These are phyloP conservation scores for Cladobotryum protrusum DNA, from an alignment of 2,329 filamentous ascomycete species.

Conservation along the genomic window DNA sequence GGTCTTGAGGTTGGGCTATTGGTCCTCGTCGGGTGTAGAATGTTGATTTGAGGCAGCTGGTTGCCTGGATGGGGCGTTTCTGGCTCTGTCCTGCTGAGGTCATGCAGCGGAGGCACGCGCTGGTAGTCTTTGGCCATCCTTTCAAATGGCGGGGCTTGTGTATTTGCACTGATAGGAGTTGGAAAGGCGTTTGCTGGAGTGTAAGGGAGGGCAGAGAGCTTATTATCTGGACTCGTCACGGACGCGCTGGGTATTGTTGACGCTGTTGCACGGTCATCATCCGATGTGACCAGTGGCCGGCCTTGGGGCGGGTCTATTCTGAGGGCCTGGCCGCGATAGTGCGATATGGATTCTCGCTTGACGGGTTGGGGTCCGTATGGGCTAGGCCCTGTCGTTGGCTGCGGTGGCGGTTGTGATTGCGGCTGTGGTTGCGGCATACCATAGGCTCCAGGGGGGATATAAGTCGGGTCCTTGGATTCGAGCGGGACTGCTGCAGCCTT, in stretches of 20 bases:
- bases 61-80: conserved; percentile 47
- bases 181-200: conserved; percentile 51
- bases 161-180: conserved; percentile 56
- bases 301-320: conserved; percentile 59
- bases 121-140: conserved; percentile 53
- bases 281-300: conserved; percentile 43
- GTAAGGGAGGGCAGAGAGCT: conserved; percentile 53
- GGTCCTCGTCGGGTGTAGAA: conserved; percentile 45
- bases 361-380: conserved; percentile 30
- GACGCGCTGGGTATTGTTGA: conserved; percentile 55
- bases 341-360: conserved; percentile 52
- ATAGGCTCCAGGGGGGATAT: conserved; percentile 56
- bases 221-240: conserved; percentile 53
- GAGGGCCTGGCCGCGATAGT: conserved; percentile 55
- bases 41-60: conserved; percentile 51
- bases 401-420: conserved; percentile 6
- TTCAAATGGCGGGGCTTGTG: conserved; percentile 37
- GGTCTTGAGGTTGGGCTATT: conserved; percentile 39
- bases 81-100: conserved; percentile 49
- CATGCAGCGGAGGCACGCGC: conserved; percentile 55
- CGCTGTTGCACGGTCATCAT: conserved; percentile 54
- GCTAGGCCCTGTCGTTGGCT: neutral
- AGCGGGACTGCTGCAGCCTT: conserved; percentile 65
- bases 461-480: conserved; percentile 72
- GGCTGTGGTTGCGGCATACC: conserved; percentile 46